Evolutionary conservation across 169 alveolate species (phyloP).

Genomic region (Toxoplasma gondii): DNA sequence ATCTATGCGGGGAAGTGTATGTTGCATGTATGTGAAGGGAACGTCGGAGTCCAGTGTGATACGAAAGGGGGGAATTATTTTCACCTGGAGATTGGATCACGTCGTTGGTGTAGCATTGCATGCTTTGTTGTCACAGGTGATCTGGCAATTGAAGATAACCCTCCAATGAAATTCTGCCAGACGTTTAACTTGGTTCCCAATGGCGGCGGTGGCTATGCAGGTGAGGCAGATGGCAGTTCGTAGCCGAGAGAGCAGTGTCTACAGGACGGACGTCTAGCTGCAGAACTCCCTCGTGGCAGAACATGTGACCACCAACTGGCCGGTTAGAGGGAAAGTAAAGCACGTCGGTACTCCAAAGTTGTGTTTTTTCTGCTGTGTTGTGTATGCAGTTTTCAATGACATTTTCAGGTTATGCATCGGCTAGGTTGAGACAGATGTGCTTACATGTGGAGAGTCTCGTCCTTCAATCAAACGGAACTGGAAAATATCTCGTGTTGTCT

Average conservation of each 20-base stretch:
- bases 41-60: too few relatives aligned
- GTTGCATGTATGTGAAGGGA: neutral
- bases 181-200: constrained; percentile 81
- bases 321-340: neutral
- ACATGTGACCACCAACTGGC: neutral
- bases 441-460: too few relatives aligned
- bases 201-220: constrained; percentile 78
- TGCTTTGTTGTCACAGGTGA: constrained; percentile 66
- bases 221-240: constrained; percentile 41
- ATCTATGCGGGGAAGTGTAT: neutral
- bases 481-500: too few relatives aligned
- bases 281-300: neutral
- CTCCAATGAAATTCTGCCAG: constrained; percentile 82
- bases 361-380: neutral
- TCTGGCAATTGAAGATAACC: constrained; percentile 80
- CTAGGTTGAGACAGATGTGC: neutral
- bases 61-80: too few relatives aligned
- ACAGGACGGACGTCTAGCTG: too few relatives aligned
- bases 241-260: neutral
- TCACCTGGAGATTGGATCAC: too few relatives aligned
- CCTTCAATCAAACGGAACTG: too few relatives aligned
- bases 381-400: constrained; percentile 53
- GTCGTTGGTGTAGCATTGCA: too few relatives aligned
- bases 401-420: constrained; percentile 61
- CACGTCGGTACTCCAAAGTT: neutral